Base-by-base conservation (phyloP, 2,329 filamentous ascomycete species). In the Simplicillium aogashimaense region DNA sequence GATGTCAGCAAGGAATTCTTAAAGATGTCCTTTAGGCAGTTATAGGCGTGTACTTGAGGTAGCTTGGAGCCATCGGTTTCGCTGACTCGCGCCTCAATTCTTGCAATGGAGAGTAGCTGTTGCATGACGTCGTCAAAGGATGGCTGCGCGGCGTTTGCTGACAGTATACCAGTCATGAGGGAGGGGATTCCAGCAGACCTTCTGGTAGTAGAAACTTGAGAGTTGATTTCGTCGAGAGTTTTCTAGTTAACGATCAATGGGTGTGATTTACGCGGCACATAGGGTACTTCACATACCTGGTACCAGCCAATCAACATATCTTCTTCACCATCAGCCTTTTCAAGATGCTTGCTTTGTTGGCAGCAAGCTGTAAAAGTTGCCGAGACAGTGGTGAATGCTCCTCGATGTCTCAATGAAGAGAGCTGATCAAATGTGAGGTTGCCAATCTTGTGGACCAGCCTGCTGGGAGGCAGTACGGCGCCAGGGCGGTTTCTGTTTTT, bases 21-120 rank as follows among this genome's bases (percentile, higher is more conserved):
- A 60, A 95, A 92, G 2, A 95, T 81, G 47, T 94, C 88, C 55
- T 92, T 92, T 42, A 98, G 66, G 45, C 86, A 95, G 56, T 98
- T 98, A 55, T 95, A 74, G 0, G 92, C 88, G 58, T 98, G 92
- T 0, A 98, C 92, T 59, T 98, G 90, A 1, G 88, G 83, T 4
- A 97, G 64, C 32, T 83, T 81, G 2, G 73, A 74, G 25, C 72
- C 76, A 43, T 81, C 77, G 1, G 73, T 77, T 43, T 76, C 70
- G 0, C 70, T 67, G 33, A 72, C 66, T 9, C 57, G 62, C 3
- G 74, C 74, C 37, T 74, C 68, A 16, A 65, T 59, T 17, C 67
- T 60, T 6, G 80, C 76, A 39, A 86, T 78, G 3, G 60, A 56
- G 44, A 76, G 72, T 4, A 88, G 67, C 29, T 78, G 75, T 6